phyloP scores from a whole-genome alignment of 2,329 filamentous ascomycete species.

The Mycosphaerella arachidis region DNA sequence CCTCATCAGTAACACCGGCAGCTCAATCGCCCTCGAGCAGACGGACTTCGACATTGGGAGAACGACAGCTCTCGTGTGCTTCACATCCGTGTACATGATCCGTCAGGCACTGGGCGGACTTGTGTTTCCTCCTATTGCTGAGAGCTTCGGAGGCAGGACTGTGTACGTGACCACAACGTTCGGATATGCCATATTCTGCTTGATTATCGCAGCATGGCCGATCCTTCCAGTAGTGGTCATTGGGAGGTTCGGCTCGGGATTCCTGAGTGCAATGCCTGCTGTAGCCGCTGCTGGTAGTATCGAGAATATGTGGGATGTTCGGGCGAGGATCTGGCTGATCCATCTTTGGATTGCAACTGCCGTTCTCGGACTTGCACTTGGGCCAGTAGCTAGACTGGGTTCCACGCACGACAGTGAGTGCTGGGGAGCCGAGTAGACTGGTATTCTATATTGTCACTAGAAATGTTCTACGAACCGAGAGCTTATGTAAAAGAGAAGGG shows the following conservation, averaged over 20 bases:
- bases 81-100: constrained; percentile 16
- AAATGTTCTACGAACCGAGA: no score
- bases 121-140: constrained; percentile 38
- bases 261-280: constrained; percentile 46
- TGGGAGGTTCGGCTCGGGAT: constrained; percentile 42
- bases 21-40: constrained; percentile 14
- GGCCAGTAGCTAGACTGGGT: background rate
- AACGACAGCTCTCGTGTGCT: constrained; percentile 18
- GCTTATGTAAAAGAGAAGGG: no score
- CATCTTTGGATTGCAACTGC: constrained; percentile 4
- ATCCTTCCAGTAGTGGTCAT: constrained; percentile 37
- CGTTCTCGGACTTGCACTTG: constrained; percentile 2
- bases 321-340: constrained; percentile 38
- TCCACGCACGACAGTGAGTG: no score
- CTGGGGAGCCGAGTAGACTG: no score
- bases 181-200: constrained; percentile 33
- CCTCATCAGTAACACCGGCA: constrained; percentile 21
- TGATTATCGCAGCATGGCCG: constrained; percentile 38
- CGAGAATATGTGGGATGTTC: constrained; percentile 48
- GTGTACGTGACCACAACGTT: constrained; percentile 36
- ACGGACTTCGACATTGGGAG: constrained; percentile 14
- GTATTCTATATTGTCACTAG: no score
- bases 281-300: constrained; percentile 47
- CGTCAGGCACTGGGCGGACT: constrained; percentile 36
- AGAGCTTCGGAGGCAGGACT: constrained; percentile 35